Evolutionary conservation across 495 filamentous ascomycete genomes (phyloP), one percentile per base, ranked within the genome.

Genomic region (Jackrogersella minutella): DNA sequence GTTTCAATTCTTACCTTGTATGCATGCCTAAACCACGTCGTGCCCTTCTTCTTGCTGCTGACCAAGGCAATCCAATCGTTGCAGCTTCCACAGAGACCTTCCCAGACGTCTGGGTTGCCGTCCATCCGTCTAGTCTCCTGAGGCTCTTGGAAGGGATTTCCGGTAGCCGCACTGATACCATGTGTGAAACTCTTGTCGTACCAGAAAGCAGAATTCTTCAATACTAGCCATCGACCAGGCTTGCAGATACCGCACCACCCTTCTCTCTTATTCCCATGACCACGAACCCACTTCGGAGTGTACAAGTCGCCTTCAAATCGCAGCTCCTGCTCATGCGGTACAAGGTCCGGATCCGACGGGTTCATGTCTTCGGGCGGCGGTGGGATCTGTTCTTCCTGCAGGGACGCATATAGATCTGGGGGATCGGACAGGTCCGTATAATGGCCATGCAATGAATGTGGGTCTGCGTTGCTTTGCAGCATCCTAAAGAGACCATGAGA

Each of bases 211-310:
- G 87, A 90, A 74, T 93, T 93, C 79, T 93, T 93, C 54, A 93
- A 76, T 14, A 92, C 90, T 10, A 93, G 81, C 90, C 90, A 93
- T 39, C 90, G 82, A 5, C 90, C 90, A 3, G 90, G 90, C 70
- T 91, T 91, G 78, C 90, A 93, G 68, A 92, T 89, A 10, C 90
- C 91, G 62, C 90, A 93, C 91, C 91, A 93, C 5, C 91, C 90
- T 75, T 93, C 91, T 30, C 90, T 86, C 78, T 91, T 91, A 77
- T 91, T 91, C 11, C 91, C 90, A 64, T 90, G 87, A 14, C 90
- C 90, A 34, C 90, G 88, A 17, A 93, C 88, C 88, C 89, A 93
- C 47, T 77, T 82, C 1, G 90, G 91, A 1, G 90, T 93, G 76
- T 93, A 93, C 47, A 93, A 76, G 58, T 93, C 90, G 36, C 88